Evolutionary conservation across 371 early-diverging fungal species (phyloP), one percentile per base, ranked within the genome.

Genomic region (Saksenaea oblongispora): DNA sequence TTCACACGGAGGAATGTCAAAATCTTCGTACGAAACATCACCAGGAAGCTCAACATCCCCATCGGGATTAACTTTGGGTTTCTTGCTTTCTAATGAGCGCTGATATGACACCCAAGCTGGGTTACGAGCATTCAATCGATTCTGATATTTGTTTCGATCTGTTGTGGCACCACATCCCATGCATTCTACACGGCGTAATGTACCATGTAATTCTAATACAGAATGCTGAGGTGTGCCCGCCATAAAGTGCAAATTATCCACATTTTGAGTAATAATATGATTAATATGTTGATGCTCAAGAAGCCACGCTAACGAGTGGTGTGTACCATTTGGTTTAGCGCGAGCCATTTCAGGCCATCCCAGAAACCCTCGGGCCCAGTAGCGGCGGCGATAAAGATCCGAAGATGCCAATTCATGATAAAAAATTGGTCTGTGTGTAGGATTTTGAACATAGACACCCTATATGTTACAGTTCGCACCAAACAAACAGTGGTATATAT

Each of bases 281-380:
- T 66, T 44, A 35, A 89, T 56, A 58, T 75, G 71, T 11, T 79
- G 74, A 5, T 56, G 7, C 1, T 69, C 53, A 63, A 87, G 80
- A 5, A 95, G 69, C 14, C 67, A 59, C 10, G 87, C 73, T 1
- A 95, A 56, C 11, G 85, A 76, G 27, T 68, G 58, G 66, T 97
- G 97, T 4, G 90, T 78, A 1, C 72, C 61, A 64, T 96, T 96
- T 5, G 95, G 95, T 24, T 75, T 62, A 1, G 95, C 89, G 10
- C 67, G 62, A 27, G 73, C 59, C 65, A 96, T 88, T 5, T 76
- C 84, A 2, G 85, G 84, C 80, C 87, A 95, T 0, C 97, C 97
- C 17, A 96, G 75, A 67, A 85, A 94, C n/a, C 90, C 90, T 4
- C 96, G 87, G 1, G 92, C 91, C 96, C 97, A 97, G 77, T 97